These are phyloP conservation scores for Plasmodium ovale DNA, from an alignment of 169 alveolate species.

Conservation along the genomic window DNA sequence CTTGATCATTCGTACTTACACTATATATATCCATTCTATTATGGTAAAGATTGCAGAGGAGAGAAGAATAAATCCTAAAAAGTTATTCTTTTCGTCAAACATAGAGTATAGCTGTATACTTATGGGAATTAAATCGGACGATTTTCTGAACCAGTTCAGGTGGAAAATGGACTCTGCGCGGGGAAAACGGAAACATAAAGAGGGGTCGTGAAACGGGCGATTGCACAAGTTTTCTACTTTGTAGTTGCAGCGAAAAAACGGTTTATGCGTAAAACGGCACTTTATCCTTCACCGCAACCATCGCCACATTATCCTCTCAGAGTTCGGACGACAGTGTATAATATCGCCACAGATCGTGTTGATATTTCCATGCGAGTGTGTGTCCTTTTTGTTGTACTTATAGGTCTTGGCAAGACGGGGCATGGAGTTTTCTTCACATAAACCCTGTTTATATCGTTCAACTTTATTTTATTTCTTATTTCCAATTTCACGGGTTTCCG, in stretches of 20 bases:
- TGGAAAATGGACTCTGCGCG: constrained; percentile 65
- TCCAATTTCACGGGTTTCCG: constrained; percentile 24
- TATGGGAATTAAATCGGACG: constrained; percentile 73
- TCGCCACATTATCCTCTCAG: too few relatives aligned
- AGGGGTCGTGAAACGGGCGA: background rate
- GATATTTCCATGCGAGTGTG: too few relatives aligned
- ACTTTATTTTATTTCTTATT: constrained; percentile 9
- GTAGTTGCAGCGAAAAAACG: too few relatives aligned
- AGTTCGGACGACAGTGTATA: too few relatives aligned
- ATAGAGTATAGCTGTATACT: constrained; percentile 75
- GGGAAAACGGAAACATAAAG: constrained; percentile 10
- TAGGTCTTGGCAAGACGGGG: constrained; percentile 75
- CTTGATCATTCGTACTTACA: constrained; percentile 27
- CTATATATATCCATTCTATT: constrained; percentile 69
- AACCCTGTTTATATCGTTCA: constrained; percentile 16
- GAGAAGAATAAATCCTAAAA: constrained; percentile 51
- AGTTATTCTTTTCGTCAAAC: constrained; percentile 65
- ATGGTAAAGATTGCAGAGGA: constrained; percentile 75
- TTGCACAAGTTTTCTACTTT: too few relatives aligned
- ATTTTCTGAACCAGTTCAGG: constrained; percentile 72
- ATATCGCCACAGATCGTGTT: too few relatives aligned
- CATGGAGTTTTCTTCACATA: constrained; percentile 49
- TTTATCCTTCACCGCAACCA: background rate
- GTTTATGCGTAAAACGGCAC: too few relatives aligned
- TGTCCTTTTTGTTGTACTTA: constrained; percentile 28